Evolutionary conservation across 2,329 filamentous ascomycete genomes (phyloP).

Genomic region (Monilinia laxa): DNA sequence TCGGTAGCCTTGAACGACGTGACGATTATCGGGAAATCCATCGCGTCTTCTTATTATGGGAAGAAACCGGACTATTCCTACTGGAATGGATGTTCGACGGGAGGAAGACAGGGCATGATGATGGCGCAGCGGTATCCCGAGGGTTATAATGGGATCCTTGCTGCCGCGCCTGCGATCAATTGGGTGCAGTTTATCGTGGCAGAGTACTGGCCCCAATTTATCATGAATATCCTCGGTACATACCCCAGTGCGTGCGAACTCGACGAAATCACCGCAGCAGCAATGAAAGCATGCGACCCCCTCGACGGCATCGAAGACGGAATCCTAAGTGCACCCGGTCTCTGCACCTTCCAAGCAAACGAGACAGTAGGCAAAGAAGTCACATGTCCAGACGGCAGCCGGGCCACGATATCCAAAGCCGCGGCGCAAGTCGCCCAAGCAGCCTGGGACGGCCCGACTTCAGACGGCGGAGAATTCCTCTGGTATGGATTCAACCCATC

Average conservation of each 20-base stretch:
- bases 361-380: background rate
- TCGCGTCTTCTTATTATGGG: constrained; percentile 41
- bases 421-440: constrained; percentile 3
- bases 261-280: constrained; percentile 35
- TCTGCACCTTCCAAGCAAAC: constrained; percentile 37
- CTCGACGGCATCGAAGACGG: constrained; percentile 51
- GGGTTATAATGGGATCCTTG: constrained; percentile 45
- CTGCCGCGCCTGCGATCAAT: constrained; percentile 43
- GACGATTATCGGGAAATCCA: constrained; percentile 39
- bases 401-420: background rate
- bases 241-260: background rate
- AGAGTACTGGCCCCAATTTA: constrained; percentile 15
- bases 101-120: constrained; percentile 43
- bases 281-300: constrained; percentile 50
- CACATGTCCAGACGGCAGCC: background rate
- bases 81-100: constrained; percentile 44
- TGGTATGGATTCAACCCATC: constrained; percentile 2
- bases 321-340: constrained; percentile 43
- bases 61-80: constrained; percentile 41
- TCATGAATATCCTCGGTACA: background rate
- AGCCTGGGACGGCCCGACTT: background rate
- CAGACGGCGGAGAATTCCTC: background rate
- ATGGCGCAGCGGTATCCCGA: constrained; percentile 43
- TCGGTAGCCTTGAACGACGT: constrained; percentile 42
- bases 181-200: background rate